Conservation (phyloP, 768 basidiomycete species). For the Amanita inopinata region DNA sequence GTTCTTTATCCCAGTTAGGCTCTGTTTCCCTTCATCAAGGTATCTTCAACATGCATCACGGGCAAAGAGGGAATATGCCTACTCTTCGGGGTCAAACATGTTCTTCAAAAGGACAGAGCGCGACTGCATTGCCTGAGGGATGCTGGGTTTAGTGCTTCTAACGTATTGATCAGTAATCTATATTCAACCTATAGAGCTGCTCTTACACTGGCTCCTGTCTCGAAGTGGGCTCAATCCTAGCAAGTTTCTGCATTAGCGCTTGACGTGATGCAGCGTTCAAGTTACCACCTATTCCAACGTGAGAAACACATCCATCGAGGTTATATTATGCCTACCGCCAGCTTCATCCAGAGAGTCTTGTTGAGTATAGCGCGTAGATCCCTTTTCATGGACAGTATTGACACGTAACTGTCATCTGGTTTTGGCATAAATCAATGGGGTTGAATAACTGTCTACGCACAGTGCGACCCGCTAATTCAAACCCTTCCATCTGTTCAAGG, state of each 20-base stretch:
- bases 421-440: conserved; percentile 8
- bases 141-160: conserved; percentile 61
- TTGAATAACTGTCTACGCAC: conserved; percentile 33
- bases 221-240: conserved; percentile 73
- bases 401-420: conserved; percentile 55
- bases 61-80: conserved; percentile 19
- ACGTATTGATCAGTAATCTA: conserved; percentile 12
- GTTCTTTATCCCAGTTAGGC: conserved; percentile 92
- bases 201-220: conserved; percentile 55
- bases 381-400: conserved; percentile 90
- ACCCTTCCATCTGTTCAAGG: conserved; percentile 97
- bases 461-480: conserved; percentile 91
- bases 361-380: conserved; percentile 62
- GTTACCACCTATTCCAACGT: conserved; percentile 64
- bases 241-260: conserved; percentile 99
- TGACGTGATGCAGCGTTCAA: conserved; percentile 97
- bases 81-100: conserved; percentile 99
- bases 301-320: not conserved
- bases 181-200: not conserved
- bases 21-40: conserved; percentile 80
- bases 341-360: conserved; percentile 83
- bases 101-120: conserved; percentile 83
- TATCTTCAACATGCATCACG: not conserved
- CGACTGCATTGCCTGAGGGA: conserved; percentile 83
- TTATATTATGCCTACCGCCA: conserved; percentile 45